A percentile compares a stretch with the other conserved stretches of the same genome.
Evolutionary conservation across 345 rosid genomes (phyloP).

Genomic region (Hibiscus tridactylites): DNA sequence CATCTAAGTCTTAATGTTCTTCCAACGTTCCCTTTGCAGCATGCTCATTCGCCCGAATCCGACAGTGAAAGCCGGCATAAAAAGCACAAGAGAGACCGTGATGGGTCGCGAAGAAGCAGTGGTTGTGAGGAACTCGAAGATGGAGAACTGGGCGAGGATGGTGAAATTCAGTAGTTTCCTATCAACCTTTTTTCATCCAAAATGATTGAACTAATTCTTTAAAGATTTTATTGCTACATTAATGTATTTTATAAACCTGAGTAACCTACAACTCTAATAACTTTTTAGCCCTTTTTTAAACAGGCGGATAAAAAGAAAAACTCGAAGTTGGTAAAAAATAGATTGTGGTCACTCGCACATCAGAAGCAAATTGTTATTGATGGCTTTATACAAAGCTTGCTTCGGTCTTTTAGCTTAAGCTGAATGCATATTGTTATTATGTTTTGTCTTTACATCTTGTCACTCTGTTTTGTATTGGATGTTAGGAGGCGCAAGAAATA

Average conservation of each 20-base stretch:
- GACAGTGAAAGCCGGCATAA: constrained; percentile 70
- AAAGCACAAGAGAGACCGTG: constrained; percentile 71
- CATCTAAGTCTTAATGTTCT: not conserved
- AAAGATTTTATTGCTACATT: too few species aligned
- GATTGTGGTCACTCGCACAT: not conserved
- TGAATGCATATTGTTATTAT: not conserved
- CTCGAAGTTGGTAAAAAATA: not conserved
- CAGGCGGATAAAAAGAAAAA: too few species aligned
- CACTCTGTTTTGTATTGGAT: too few species aligned
- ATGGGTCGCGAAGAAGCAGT: constrained; percentile 54
- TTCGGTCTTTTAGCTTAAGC: not conserved
- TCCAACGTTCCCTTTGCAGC: constrained; percentile 35
- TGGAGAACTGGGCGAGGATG: constrained; percentile 92
- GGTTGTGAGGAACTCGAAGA: constrained; percentile 83
- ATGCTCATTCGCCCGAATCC: constrained; percentile 72
- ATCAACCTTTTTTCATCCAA: not conserved
- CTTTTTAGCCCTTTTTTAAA: not conserved
- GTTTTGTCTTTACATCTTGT: too few species aligned
- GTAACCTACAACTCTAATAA: not conserved
- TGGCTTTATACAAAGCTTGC: too few species aligned
- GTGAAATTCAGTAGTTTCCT: constrained; percentile 56
- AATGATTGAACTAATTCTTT: too few species aligned
- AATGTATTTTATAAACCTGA: too few species aligned
- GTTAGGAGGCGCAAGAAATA: too few species aligned
- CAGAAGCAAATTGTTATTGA: not conserved